Percentiles rank a stretch among this genome's conserved stretches.
Conservation (phyloP, 176 grass and related monocot species). For the Pontederia crassipes region DNA sequence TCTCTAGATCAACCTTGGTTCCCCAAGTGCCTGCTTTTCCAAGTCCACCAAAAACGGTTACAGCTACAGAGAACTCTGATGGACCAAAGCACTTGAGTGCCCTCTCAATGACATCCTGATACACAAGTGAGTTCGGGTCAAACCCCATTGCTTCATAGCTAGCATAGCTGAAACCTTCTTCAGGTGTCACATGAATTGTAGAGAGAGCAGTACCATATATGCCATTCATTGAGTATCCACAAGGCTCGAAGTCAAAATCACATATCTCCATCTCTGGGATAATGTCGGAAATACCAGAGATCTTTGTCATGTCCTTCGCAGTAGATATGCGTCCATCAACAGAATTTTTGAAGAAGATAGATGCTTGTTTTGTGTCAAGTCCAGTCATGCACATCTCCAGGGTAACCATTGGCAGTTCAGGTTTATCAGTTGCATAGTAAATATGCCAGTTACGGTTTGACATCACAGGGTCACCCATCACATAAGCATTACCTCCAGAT, state of each 20-base stretch:
- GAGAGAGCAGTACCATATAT: slow-evolving; percentile 25
- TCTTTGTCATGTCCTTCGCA: slow-evolving; percentile 28
- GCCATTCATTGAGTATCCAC: slow-evolving; percentile 40
- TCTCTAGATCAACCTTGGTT: slow-evolving; percentile 16
- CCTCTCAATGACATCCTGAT: slow-evolving; percentile 19
- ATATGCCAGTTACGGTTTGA: slow-evolving; percentile 29
- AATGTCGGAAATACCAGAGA: slow-evolving; percentile 36
- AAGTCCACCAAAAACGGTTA: slow-evolving; percentile 24
- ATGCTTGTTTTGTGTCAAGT: slow-evolving; percentile 15
- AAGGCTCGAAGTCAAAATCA: slow-evolving; percentile 32
- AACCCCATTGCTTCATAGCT: slow-evolving; percentile 38
- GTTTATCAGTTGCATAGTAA: slow-evolving; percentile 31
- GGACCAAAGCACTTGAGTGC: slow-evolving; percentile 27
- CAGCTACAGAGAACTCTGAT: slow-evolving; percentile 30
- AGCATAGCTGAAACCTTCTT: slow-evolving; percentile 36
- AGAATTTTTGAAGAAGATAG: slow-evolving; percentile 24
- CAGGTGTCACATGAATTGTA: slow-evolving; percentile 38
- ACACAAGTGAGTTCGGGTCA: slow-evolving; percentile 11
- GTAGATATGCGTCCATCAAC: slow-evolving; percentile 19
- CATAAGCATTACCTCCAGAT: slow-evolving; percentile 32
- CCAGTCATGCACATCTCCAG: slow-evolving; percentile 46
- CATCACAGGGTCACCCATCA: slow-evolving; percentile 16
- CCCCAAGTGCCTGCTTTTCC: slow-evolving; percentile 18
- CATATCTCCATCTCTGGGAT: slow-evolving; percentile 40
- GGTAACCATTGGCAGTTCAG: slow-evolving; percentile 31